phyloP scores from a whole-genome alignment of 2,329 filamentous ascomycete genomes.

The Lecanosticta acicola region DNA sequence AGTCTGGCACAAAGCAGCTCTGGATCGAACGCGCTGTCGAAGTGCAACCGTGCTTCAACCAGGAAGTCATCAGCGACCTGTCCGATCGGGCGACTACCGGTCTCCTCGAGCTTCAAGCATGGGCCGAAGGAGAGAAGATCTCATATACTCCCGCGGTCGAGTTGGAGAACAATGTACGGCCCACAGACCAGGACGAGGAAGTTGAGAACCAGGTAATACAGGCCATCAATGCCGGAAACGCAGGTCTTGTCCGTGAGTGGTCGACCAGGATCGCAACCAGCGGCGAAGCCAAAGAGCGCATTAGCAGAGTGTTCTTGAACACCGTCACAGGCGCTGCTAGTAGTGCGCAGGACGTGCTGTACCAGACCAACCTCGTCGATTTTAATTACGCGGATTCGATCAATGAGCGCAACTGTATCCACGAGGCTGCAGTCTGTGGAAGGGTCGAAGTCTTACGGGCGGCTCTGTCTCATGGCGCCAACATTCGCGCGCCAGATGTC shows the following conservation, averaged over 20 bases:
- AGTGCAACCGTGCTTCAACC: conserved; percentile 96
- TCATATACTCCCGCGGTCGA: conserved; percentile 49
- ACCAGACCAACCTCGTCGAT: conserved; percentile 78
- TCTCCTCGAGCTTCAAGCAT: conserved; percentile 86
- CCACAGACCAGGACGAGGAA: conserved; percentile 73
- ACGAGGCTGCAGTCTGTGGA: conserved; percentile 94
- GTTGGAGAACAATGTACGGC: conserved; percentile 32
- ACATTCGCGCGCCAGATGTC: conserved; percentile 77
- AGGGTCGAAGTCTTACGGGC: conserved; percentile 71
- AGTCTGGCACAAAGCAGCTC: conserved; percentile 93
- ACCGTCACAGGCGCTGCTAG: conserved; percentile 81
- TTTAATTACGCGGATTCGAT: conserved; percentile 95
- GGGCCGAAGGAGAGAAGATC: conserved; percentile 93
- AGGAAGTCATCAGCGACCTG: conserved; percentile 90
- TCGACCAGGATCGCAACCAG: conserved; percentile 63
- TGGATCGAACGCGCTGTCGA: conserved; percentile 95
- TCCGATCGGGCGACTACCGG: conserved; percentile 97
- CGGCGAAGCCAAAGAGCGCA: conserved; percentile 62
- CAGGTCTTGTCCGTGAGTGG: conserved; percentile 71
- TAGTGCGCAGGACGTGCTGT: conserved; percentile 66
- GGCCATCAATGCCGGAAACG: conserved; percentile 75
- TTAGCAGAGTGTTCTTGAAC: conserved; percentile 84
- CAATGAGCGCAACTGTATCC: conserved; percentile 92
- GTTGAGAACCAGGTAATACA: conserved; percentile 83
- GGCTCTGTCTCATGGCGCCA: conserved; percentile 68